Conservation (phyloP, 495 filamentous ascomycete species). For the Trypethelium eluteriae region DNA sequence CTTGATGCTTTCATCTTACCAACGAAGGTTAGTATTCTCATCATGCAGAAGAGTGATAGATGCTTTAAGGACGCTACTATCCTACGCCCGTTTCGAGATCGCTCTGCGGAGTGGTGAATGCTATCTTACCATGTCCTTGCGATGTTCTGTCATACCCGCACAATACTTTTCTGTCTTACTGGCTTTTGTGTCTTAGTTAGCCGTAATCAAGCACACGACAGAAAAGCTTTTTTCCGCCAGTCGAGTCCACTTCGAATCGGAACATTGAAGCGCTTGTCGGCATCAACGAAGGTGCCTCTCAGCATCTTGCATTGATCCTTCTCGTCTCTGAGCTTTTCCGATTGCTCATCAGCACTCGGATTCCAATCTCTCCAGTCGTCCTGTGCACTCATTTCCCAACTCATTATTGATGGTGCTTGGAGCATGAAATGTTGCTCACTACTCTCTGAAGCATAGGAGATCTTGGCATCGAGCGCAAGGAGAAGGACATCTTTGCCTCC, state of each 20-base stretch:
- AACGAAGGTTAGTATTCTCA: no score
- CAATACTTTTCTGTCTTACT: no score
- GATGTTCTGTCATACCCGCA: no score
- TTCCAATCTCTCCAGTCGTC: constrained; percentile 13
- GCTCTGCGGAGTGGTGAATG: no score
- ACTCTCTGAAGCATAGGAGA: neutral
- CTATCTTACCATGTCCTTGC: no score
- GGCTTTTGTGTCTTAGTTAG: no score
- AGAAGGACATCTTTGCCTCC: neutral
- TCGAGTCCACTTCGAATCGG: constrained; percentile 16
- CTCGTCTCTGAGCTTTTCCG: constrained; percentile 1
- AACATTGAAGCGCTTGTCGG: constrained; percentile 14
- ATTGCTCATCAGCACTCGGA: constrained; percentile 1
- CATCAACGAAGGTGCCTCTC: constrained; percentile 15
- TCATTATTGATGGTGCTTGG: neutral
- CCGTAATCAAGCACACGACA: constrained; percentile 13
- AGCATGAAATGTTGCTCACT: neutral
- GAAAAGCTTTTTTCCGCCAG: constrained; percentile 15
- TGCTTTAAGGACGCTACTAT: no score
- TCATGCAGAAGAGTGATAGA: no score
- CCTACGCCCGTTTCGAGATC: no score
- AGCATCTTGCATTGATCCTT: constrained; percentile 12
- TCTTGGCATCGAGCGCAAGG: neutral
- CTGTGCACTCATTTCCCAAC: neutral
- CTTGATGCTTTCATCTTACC: no score